A percentile compares a stretch with the other conserved stretches of the same genome.
phyloP scores from a whole-genome alignment of 176 grass and related monocot species.

The Oryza glumipatula region DNA sequence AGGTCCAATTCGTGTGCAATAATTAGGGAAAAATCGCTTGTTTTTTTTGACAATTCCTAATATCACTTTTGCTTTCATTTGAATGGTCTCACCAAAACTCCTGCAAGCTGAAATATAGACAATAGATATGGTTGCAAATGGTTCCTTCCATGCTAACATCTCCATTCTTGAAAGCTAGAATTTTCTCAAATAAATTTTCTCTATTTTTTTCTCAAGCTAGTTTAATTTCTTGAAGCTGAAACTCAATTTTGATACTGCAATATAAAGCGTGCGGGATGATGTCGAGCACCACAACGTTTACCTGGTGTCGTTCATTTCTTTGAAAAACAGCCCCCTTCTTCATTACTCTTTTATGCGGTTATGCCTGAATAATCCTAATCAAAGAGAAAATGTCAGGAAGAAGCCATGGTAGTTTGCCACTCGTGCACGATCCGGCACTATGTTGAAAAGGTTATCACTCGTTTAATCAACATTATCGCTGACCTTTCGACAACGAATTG shows the following conservation, averaged over 20 bases:
- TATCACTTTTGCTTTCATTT: slow-evolving; percentile 3
- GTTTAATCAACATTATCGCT: slow-evolving; percentile 33
- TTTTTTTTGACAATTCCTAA: no score
- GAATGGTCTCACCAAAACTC: background rate
- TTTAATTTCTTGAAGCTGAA: background rate
- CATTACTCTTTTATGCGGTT: background rate
- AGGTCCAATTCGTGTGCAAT: background rate
- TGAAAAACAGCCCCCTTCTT: background rate
- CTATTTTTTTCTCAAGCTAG: no score
- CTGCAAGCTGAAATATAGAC: background rate
- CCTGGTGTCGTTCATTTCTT: background rate
- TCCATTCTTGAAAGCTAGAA: background rate
- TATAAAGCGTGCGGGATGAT: no score
- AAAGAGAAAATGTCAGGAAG: slow-evolving; percentile 8
- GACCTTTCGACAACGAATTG: slow-evolving; percentile 19
- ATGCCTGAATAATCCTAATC: background rate
- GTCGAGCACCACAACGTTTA: background rate
- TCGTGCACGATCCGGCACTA: slow-evolving; percentile 24
- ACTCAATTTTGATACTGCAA: background rate
- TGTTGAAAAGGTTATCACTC: background rate
- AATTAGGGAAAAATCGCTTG: no score
- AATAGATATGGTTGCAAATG: background rate
- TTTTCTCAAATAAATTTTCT: no score
- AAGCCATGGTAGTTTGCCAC: background rate
- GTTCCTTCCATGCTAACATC: background rate